phyloP scores from a whole-genome alignment of 2,329 filamentous ascomycete species.

The Cytospora paraplurivora region DNA sequence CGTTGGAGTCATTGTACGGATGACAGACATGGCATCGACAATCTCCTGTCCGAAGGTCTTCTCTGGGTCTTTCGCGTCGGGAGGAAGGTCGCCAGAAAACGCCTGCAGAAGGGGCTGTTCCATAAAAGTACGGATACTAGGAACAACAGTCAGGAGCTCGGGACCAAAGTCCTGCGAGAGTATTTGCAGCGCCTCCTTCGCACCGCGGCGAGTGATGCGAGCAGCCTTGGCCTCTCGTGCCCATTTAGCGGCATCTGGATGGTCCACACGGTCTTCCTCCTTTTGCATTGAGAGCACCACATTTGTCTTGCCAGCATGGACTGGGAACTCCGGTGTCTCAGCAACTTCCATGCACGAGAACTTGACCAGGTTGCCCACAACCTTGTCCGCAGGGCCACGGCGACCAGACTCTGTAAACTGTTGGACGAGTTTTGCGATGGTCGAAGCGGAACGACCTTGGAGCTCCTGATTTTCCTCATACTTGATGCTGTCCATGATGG shows the following conservation, averaged over 20 bases:
- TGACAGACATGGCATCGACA: constrained; percentile 88
- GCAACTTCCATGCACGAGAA: constrained; percentile 98
- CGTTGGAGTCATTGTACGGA: constrained; percentile 91
- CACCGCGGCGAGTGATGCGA: constrained; percentile 85
- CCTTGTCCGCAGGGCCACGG: constrained; percentile 87
- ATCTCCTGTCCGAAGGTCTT: constrained; percentile 84
- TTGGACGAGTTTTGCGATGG: constrained; percentile 82
- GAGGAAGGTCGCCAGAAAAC: constrained; percentile 72
- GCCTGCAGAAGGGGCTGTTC: constrained; percentile 76
- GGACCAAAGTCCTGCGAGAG: constrained; percentile 78
- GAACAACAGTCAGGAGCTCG: constrained; percentile 77
- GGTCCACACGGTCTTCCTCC: constrained; percentile 93
- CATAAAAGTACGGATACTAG: constrained; percentile 79
- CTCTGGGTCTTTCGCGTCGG: constrained; percentile 72
- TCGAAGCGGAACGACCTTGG: constrained; percentile 81
- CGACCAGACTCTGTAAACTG: constrained; percentile 81
- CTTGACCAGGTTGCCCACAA: constrained; percentile 92
- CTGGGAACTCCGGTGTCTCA: constrained; percentile 92
- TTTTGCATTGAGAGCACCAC: constrained; percentile 93
- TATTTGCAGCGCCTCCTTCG: constrained; percentile 91
- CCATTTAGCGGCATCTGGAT: constrained; percentile 86
- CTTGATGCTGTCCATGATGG: constrained; percentile 98
- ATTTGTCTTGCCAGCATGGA: constrained; percentile 75
- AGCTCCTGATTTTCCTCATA: constrained; percentile 88
- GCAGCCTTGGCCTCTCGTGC: constrained; percentile 87